Evolutionary conservation across 305 asterid species (phyloP), one percentile per base, ranked within the genome.

Genomic region (Fraxinus paxiana): DNA sequence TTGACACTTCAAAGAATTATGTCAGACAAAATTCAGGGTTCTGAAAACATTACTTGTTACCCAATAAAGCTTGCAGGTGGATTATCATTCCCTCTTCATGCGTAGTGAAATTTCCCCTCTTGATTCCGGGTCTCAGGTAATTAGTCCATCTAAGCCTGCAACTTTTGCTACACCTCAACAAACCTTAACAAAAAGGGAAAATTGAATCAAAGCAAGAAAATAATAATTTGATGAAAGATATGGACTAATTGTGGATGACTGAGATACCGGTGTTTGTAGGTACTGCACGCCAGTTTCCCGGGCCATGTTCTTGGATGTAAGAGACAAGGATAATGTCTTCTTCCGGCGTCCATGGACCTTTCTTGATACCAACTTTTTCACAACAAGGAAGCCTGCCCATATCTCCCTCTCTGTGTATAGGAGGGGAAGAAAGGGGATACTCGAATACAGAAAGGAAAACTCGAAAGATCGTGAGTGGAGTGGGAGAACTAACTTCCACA

Each of bases 91-190:
- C 91, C 82, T 88, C 89, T 82, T 88, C 91, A 79, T 86, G 89
- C 10, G 88, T 82, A 26, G 91, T 86, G 81, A 88, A 88, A 85
- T 88, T 88, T 18, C 91, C 91, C 70, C 91, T 88, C 75, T 88
- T 88, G 85, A 88, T 88, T 30, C 91, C 91, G 7, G 91, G 91
- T 76, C 89, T 83, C 77, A 88, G 76, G 78, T 88, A 88, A 70
- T 88, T 88, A 26, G 89, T 88, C 91, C 91, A 88, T 67, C 91
- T 81, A 31, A 88, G 88, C 79, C 91, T 84, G 59, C 91, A 88
- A 77, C 91, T 88, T 75, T 88, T 88, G 86, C 89, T 88, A 78
- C 91, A 88, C 73, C 91, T 86, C 84, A 84, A 54, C 82, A 86
- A 81, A 26, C 91, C 91, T 88, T 56, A 5, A 34, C 0, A 54